phyloP scores from a whole-genome alignment of 306 rosid species.

The Neltuma alba region DNA sequence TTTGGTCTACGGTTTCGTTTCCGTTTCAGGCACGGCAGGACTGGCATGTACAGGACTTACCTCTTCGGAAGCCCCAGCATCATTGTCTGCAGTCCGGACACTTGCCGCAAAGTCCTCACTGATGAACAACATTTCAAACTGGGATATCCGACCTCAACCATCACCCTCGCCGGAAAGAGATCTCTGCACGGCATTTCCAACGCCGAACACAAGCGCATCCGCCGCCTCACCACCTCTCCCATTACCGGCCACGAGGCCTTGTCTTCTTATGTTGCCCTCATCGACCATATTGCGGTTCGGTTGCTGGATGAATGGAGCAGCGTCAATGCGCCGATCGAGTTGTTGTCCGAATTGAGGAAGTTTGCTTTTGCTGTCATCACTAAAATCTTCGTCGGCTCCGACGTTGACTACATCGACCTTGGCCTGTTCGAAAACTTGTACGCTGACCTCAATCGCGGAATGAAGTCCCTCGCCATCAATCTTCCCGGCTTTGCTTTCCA shows the following conservation, averaged over 20 bases:
- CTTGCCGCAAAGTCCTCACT: constrained; percentile 43
- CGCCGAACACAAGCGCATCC: constrained; percentile 65
- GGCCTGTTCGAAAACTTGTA: constrained; percentile 50
- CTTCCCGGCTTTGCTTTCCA: constrained; percentile 72
- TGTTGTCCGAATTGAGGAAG: constrained; percentile 64
- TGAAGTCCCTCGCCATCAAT: constrained; percentile 63
- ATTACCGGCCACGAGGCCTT: constrained; percentile 64
- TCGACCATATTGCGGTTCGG: constrained; percentile 36
- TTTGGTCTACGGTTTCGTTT: neutral
- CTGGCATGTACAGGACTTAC: constrained; percentile 42
- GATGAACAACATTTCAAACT: constrained; percentile 41
- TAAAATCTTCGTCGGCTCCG: constrained; percentile 59
- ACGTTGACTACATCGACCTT: constrained; percentile 32
- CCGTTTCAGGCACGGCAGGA: constrained; percentile 40
- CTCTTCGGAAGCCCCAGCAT: constrained; percentile 48
- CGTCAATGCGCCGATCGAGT: constrained; percentile 42
- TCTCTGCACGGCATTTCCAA: constrained; percentile 48
- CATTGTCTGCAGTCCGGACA: constrained; percentile 49
- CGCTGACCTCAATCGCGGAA: constrained; percentile 51
- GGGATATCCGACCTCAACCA: constrained; percentile 50
- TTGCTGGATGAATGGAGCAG: constrained; percentile 41
- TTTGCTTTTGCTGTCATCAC: constrained; percentile 58
- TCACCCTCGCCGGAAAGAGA: constrained; percentile 43
- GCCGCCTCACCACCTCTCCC: constrained; percentile 63
- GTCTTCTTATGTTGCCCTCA: constrained; percentile 45